Percentiles rank a stretch among this genome's conserved stretches.
Evolutionary conservation across 2,329 filamentous ascomycete genomes (phyloP).

Genomic region (Aspergillus proliferans): DNA sequence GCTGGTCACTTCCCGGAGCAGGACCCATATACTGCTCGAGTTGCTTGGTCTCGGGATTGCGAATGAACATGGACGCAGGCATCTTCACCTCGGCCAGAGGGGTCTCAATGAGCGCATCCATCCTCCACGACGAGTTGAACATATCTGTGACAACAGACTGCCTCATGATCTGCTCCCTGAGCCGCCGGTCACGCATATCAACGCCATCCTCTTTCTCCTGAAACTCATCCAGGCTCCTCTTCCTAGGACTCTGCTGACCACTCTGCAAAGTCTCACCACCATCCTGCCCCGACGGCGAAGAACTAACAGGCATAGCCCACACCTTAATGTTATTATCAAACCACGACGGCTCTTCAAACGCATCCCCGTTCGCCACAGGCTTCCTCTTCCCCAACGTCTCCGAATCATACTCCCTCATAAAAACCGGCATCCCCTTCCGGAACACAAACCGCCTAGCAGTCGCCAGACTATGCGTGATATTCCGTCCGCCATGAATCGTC

Average conservation of each 20-base stretch:
- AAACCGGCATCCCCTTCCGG: slow-evolving; percentile 71
- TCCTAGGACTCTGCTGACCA: slow-evolving; percentile 30
- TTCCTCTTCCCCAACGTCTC: slow-evolving; percentile 20
- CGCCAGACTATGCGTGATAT: slow-evolving; percentile 74
- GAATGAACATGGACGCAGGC: slow-evolving; percentile 65
- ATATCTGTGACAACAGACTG: slow-evolving; percentile 63
- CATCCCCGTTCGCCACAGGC: slow-evolving; percentile 13
- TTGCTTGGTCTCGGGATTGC: slow-evolving; percentile 55
- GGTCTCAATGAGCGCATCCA: slow-evolving; percentile 63
- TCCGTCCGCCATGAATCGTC: slow-evolving; percentile 72
- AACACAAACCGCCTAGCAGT: slow-evolving; percentile 80
- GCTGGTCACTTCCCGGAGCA: slow-evolving; percentile 45
- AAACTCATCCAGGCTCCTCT: slow-evolving; percentile 48
- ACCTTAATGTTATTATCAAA: slow-evolving; percentile 71
- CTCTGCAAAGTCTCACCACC: slow-evolving; percentile 7
- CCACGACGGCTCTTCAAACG: slow-evolving; percentile 57
- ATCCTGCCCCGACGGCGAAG: slow-evolving; percentile 2
- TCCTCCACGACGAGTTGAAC: slow-evolving; percentile 70
- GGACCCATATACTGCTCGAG: slow-evolving; percentile 67
- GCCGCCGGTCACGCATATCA: slow-evolving; percentile 13
- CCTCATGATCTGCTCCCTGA: slow-evolving; percentile 47
- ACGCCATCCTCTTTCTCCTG: slow-evolving; percentile 15
- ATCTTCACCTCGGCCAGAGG: slow-evolving; percentile 60
- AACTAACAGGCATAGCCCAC: slow-evolving; percentile 67
- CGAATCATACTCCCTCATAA: slow-evolving; percentile 59